Evolutionary conservation across 495 filamentous ascomycete species (phyloP), one percentile per base, ranked within the genome.

Genomic region (Neurospora tetraspora): DNA sequence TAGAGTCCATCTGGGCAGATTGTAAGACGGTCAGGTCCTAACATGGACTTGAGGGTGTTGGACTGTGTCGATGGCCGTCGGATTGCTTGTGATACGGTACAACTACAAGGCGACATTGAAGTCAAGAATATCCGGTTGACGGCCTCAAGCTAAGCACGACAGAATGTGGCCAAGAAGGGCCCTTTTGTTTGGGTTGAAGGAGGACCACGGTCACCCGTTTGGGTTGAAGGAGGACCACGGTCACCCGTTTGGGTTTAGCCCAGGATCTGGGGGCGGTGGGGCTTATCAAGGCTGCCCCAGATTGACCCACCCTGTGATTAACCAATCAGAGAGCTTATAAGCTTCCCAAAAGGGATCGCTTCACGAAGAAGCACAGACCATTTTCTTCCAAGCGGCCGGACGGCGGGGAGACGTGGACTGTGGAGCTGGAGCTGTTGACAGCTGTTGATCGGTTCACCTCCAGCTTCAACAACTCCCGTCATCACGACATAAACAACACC

Each of bases 231-330:
- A n/a, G n/a, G n/a, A n/a, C n/a, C n/a, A n/a, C 78, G 79, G 79
- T 81, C 74, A 79, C 76, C 75, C 38, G 73, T 74, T 70, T 11
- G 37, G 77, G 80, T 68, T 78, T 80, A 81, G 80, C 73, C 74
- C 45, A 53, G 5, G 20, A 53, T 53, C n/a, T n/a, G n/a, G n/a
- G n/a, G n/a, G n/a, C n/a, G 11, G 47, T 27, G 11, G 47, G 53
- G 45, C 20, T 53, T 47, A 47, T 47, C 43, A 31, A 38, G 2
- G 65, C 27, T 72, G 59, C 59, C 20, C 42, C 59, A 72, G 38
- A 68, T 23, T 34, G 27, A 31, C 27, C 20, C 14, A 38, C 14
- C 14, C 6, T n/a, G 3, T 2, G 5, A 9, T 1, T 18, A 53
- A 43, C 73, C 75, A 77, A 75, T 75, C 47, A 69, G 71, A 71